A percentile compares a stretch with the other conserved stretches of the same genome.
Conservation (phyloP, 192 early-diverging fungal species). For the Podila clonocystis region DNA sequence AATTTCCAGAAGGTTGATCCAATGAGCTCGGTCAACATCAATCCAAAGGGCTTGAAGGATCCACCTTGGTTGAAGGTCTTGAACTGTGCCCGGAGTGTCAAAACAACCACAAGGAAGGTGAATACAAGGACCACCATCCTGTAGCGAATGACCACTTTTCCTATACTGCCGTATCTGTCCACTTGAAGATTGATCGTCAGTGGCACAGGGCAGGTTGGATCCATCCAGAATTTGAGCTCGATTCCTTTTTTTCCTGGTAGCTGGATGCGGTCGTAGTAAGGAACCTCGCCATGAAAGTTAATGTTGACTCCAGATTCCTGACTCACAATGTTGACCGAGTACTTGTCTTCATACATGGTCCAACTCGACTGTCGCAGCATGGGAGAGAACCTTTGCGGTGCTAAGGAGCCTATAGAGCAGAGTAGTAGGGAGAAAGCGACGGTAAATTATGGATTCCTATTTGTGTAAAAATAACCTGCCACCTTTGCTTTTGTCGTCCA, state of each 20-base stretch:
- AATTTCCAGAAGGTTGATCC: slow-evolving; percentile 36
- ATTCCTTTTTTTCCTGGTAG: slow-evolving; percentile 52
- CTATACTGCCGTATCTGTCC: slow-evolving; percentile 78
- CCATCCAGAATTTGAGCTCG: slow-evolving; percentile 65
- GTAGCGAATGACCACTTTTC: slow-evolving; percentile 75
- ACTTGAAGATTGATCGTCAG: slow-evolving; percentile 63
- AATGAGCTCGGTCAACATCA: slow-evolving; percentile 36
- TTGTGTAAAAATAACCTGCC: not conserved
- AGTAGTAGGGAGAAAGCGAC: not conserved
- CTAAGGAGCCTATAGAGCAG: not conserved
- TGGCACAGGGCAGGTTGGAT: slow-evolving; percentile 60
- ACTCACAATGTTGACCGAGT: slow-evolving; percentile 53
- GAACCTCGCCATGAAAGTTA: slow-evolving; percentile 62
- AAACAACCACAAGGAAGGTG: slow-evolving; percentile 71
- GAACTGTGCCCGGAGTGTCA: slow-evolving; percentile 65
- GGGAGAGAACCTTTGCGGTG: slow-evolving; percentile 54
- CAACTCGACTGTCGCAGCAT: slow-evolving; percentile 65
- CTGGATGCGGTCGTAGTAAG: slow-evolving; percentile 51
- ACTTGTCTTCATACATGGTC: slow-evolving; percentile 67
- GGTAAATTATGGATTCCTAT: too few relatives aligned
- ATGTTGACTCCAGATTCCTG: slow-evolving; percentile 41
- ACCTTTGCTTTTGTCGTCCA: not conserved
- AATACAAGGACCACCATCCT: slow-evolving; percentile 76
- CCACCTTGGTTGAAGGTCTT: slow-evolving; percentile 51
- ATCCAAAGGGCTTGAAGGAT: slow-evolving; percentile 35